Evolutionary conservation across 2,329 filamentous ascomycete species (phyloP), one percentile per base, ranked within the genome.

Genomic region (Cadophora sp.): DNA sequence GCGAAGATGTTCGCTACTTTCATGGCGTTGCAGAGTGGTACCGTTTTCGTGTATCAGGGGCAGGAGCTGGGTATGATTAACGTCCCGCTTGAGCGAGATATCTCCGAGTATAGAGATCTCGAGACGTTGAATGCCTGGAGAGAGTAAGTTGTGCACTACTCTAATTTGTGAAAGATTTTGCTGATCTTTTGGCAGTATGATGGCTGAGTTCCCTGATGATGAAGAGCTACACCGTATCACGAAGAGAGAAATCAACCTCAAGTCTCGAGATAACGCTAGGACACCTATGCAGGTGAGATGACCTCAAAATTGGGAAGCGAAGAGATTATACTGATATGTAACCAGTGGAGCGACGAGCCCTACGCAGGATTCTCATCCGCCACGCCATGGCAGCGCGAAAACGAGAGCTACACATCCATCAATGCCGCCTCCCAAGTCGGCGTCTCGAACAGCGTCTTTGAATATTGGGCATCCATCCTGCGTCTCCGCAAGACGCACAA

Each of bases 61-160:
- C 85, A 89, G 72, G 87, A 89, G 73, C 76, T 89, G 2, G 87
- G 85, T 0, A 86, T 87, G 81, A 79, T 81, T 13, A 88, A 89
- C 71, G 80, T 86, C 22, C 85, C 86, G 0, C 74, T 75, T 1
- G 80, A 83, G 4, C 91, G 89, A 87, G 79, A 79, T 0, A 86
- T 91, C 62, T 80, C 86, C 3, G 86, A 91, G 71, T 94, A 92
- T 79, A 87, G 89, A 75, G 91, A 93, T 69, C 82, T 93, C 47
- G 85, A 89, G 67, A 83, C 80, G 20, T 72, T 85, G n/a, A 85
- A 83, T 65, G 80, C 83, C 62, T 86, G 81, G 82, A 78, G 80
- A 1, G 71, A 73, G 74, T 75, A 63, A 59, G 71, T 64, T 39
- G 16, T 39, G 24, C 1, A 9, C 24, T 30, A 3, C 27, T 30